Conservation (phyloP, 192 early-diverging fungal species). For the Coemansia sp. region DNA sequence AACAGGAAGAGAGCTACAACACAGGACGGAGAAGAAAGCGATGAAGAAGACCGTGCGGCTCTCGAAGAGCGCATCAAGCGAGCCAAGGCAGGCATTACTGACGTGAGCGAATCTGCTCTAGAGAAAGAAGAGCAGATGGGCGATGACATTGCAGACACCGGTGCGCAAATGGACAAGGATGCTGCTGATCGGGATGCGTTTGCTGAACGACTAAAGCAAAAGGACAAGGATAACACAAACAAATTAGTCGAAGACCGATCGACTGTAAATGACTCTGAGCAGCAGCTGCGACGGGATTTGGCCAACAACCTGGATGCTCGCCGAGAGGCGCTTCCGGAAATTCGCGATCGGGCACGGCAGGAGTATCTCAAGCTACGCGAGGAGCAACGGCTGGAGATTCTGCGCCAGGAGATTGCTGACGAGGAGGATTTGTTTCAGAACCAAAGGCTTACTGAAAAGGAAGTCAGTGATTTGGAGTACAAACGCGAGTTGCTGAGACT, state of each 20-base stretch:
- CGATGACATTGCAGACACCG: slow-evolving; percentile 38
- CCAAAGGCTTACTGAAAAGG: slow-evolving; percentile 73
- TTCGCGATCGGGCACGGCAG: slow-evolving; percentile 87
- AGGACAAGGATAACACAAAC: slow-evolving; percentile 76
- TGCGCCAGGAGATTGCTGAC: slow-evolving; percentile 78
- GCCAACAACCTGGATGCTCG: slow-evolving; percentile 79
- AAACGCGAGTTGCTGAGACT: slow-evolving; percentile 82
- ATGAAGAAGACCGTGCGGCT: slow-evolving; percentile 62
- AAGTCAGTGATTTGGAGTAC: slow-evolving; percentile 74
- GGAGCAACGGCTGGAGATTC: slow-evolving; percentile 71
- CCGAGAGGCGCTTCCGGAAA: slow-evolving; percentile 63
- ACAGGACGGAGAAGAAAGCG: slow-evolving; percentile 54
- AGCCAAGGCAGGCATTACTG: slow-evolving; percentile 53
- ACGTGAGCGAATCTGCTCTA: slow-evolving; percentile 9
- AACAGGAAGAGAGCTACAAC: slow-evolving; percentile 38
- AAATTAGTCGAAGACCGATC: slow-evolving; percentile 54
- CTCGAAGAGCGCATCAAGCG: slow-evolving; percentile 56
- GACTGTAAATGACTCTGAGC: slow-evolving; percentile 58
- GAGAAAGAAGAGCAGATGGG: not conserved
- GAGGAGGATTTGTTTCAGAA: slow-evolving; percentile 80
- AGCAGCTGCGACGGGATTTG: slow-evolving; percentile 68
- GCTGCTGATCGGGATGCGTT: slow-evolving; percentile 89
- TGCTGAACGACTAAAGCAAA: slow-evolving; percentile 74
- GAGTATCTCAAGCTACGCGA: slow-evolving; percentile 90
- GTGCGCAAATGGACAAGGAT: slow-evolving; percentile 61